A percentile compares a stretch with the other conserved stretches of the same genome.
Evolutionary conservation across 2,329 filamentous ascomycete genomes (phyloP).

Genomic region (Sarocladiaceae sp.): DNA sequence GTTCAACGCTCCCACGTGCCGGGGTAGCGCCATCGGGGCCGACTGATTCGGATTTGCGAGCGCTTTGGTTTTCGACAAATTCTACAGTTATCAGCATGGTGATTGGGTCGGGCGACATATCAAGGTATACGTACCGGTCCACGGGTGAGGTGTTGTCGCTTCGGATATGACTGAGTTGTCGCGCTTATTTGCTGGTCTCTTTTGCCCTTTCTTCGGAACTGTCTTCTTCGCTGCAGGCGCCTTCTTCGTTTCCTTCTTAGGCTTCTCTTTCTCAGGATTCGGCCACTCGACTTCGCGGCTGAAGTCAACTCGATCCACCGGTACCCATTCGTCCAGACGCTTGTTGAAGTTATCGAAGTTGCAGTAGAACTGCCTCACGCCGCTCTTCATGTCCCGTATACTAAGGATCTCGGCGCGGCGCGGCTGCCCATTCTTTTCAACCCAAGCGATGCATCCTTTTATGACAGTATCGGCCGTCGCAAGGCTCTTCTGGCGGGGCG

Average conservation of each 20-base stretch:
- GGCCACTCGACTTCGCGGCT: conserved; percentile 94
- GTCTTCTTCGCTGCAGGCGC: conserved; percentile 52
- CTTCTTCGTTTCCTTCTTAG: conserved; percentile 68
- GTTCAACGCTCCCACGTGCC: conserved; percentile 35
- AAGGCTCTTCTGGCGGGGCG: conserved; percentile 63
- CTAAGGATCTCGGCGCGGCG: conserved; percentile 95
- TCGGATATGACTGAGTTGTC: conserved; percentile 50
- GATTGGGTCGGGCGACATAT: not conserved
- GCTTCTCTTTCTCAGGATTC: conserved; percentile 74
- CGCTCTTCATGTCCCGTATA: conserved; percentile 82
- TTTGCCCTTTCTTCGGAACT: conserved; percentile 49
- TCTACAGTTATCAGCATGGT: conserved; percentile 24
- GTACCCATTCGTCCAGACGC: conserved; percentile 76
- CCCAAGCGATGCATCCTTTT: conserved; percentile 55
- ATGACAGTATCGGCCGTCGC: conserved; percentile 77
- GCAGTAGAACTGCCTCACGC: conserved; percentile 77
- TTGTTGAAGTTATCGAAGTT: conserved; percentile 99
- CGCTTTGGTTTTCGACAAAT: conserved; percentile 40
- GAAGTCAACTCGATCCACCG: conserved; percentile 76
- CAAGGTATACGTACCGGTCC: conserved; percentile 28
- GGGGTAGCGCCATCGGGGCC: conserved; percentile 39
- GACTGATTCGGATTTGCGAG: conserved; percentile 36
- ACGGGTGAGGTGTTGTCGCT: conserved; percentile 47
- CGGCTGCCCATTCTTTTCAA: conserved; percentile 68
- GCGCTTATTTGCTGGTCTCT: conserved; percentile 43